These are phyloP conservation scores for Vinca major DNA, from an alignment of 305 asterid genomes.

Conservation along the genomic window DNA sequence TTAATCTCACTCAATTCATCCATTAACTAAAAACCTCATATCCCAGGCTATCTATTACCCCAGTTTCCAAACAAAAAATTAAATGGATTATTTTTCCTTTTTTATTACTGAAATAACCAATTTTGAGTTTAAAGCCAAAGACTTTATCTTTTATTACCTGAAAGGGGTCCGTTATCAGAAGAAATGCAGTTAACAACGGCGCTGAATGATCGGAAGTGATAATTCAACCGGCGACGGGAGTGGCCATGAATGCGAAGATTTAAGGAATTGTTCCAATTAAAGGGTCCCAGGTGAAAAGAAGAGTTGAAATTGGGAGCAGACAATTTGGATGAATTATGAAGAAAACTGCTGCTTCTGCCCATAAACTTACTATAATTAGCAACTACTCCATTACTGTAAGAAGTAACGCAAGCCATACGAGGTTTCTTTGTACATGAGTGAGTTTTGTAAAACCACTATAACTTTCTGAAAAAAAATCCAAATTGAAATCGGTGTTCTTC, in stretches of 20 bases:
- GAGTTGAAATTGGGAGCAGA: constrained; percentile 5
- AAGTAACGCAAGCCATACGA: constrained; percentile 24
- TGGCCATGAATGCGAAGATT: constrained; percentile 14
- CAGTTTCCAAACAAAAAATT: background rate
- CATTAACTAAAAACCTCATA: background rate
- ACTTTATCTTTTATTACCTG: constrained; percentile 21
- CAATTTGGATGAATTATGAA: constrained; percentile 11
- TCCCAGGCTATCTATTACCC: background rate
- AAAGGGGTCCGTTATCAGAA: constrained; percentile 9
- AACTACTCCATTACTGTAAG: constrained; percentile 14
- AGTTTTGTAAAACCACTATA: too few species aligned
- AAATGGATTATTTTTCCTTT: too few species aligned
- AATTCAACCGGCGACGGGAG: constrained; percentile 11
- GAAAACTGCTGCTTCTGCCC: constrained; percentile 8
- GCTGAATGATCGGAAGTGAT: constrained; percentile 6
- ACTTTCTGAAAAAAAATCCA: too few species aligned
- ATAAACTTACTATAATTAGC: constrained; percentile 17
- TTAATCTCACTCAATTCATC: background rate
- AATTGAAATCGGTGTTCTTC: too few species aligned
- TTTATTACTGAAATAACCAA: too few species aligned
- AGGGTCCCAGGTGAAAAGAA: constrained; percentile 11
- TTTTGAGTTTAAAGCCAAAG: background rate
- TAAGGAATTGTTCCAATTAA: constrained; percentile 14
- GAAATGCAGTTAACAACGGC: constrained; percentile 18
- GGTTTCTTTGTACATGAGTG: background rate